These are phyloP conservation scores for Xylaria sp. DNA, from an alignment of 495 filamentous ascomycete species.

Conservation along the genomic window DNA sequence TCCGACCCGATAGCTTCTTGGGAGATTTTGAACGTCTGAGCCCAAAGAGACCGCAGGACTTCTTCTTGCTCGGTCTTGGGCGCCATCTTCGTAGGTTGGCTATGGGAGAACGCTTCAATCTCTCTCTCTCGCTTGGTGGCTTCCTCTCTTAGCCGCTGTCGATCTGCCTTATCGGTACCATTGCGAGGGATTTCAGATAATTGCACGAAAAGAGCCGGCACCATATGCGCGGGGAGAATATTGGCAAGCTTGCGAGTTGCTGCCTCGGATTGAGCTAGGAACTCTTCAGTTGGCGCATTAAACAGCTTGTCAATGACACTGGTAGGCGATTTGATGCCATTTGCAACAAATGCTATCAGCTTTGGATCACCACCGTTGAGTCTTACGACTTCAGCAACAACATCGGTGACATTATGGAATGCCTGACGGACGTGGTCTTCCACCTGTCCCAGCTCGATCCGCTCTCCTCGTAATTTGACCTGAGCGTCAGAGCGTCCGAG, in stretches of 20 bases:
- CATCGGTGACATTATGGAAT: conserved; percentile 5
- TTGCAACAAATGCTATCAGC: conserved; percentile 13
- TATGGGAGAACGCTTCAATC: neutral
- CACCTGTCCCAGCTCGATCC: conserved; percentile 38
- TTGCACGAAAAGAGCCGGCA: conserved; percentile 59
- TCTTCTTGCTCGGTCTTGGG: conserved; percentile 13
- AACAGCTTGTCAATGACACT: neutral
- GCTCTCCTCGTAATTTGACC: conserved; percentile 37
- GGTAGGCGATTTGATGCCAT: neutral
- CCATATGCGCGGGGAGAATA: conserved; percentile 54
- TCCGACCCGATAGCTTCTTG: conserved; percentile 47
- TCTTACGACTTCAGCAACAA: conserved; percentile 13
- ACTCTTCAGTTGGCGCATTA: neutral
- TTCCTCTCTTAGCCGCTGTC: conserved; percentile 28
- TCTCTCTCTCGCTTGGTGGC: neutral
- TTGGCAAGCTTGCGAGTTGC: conserved; percentile 4
- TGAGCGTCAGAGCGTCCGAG: conserved; percentile 36
- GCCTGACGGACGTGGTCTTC: conserved; percentile 26
- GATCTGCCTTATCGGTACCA: conserved; percentile 61
- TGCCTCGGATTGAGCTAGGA: conserved; percentile 1
- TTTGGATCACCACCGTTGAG: neutral
- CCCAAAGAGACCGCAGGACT: conserved; percentile 28
- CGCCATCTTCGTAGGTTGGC: neutral
- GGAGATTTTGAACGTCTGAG: conserved; percentile 26
- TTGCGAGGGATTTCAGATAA: conserved; percentile 58